phyloP scores from a whole-genome alignment of 1,284 basidiomycete genomes.

The Polyporus tsugae region DNA sequence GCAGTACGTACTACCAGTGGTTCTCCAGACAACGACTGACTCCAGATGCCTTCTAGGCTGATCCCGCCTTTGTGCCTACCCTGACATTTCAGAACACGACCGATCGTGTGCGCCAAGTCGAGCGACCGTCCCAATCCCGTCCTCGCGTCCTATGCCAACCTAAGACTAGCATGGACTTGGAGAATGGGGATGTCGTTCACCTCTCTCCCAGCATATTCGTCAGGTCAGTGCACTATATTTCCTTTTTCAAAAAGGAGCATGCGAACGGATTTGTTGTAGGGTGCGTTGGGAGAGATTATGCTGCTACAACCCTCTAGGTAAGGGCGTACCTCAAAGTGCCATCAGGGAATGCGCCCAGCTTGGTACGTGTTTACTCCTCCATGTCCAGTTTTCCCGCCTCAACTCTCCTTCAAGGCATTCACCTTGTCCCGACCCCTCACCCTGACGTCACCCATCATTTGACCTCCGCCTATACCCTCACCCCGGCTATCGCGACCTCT shows the following conservation, averaged over 20 bases:
- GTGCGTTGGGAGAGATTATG: constrained; percentile 61
- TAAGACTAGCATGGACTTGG: constrained; percentile 28
- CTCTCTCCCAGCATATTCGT: constrained; percentile 54
- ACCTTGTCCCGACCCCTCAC: constrained; percentile 53
- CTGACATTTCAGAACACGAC: constrained; percentile 26
- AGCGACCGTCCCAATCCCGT: constrained; percentile 21
- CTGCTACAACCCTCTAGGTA: constrained; percentile 53
- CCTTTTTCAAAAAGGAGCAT: neutral
- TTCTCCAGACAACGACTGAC: neutral
- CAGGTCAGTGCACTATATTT: constrained; percentile 46
- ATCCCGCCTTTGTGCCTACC: constrained; percentile 30
- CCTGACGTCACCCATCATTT: constrained; percentile 68
- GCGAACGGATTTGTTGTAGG: constrained; percentile 36
- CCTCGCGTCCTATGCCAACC: constrained; percentile 26
- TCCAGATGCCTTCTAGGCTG: constrained; percentile 17
- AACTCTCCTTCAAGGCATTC: constrained; percentile 53
- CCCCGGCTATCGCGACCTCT: constrained; percentile 58
- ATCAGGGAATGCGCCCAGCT: constrained; percentile 59
- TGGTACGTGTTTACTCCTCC: constrained; percentile 46
- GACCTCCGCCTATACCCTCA: constrained; percentile 56
- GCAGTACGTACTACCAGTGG: constrained; percentile 51
- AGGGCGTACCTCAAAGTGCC: constrained; percentile 41
- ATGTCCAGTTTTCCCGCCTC: constrained; percentile 1
- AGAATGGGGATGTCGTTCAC: constrained; percentile 54
- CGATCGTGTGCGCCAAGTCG: constrained; percentile 18